Evolutionary conservation across 306 rosid genomes (phyloP).

Genomic region (Abrus precatorius): DNA sequence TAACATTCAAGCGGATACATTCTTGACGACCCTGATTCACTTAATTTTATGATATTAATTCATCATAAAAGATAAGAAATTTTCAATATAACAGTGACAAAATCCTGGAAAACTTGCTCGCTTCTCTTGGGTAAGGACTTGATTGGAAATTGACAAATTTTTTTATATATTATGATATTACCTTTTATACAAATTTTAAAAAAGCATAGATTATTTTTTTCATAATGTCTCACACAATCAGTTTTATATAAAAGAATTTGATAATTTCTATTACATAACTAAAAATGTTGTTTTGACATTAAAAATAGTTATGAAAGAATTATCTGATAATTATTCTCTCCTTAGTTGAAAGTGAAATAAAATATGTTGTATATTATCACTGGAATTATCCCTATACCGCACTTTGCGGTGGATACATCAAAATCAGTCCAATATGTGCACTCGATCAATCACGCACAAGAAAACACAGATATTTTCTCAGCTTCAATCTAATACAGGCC

Average conservation of each 20-base stretch:
- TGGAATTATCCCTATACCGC: neutral
- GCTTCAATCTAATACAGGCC: slow-evolving; percentile 63
- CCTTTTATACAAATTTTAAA: neutral
- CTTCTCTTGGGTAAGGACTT: neutral
- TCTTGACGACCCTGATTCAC: too few relatives aligned
- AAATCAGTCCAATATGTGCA: slow-evolving; percentile 42
- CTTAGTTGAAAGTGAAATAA: neutral
- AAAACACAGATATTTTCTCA: slow-evolving; percentile 66
- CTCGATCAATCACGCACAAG: slow-evolving; percentile 35
- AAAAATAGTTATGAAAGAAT: too few relatives aligned
- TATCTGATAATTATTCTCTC: neutral
- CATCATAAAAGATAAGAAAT: too few relatives aligned
- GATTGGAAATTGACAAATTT: neutral
- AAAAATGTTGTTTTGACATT: neutral
- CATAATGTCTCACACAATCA: neutral
- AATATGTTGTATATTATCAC: slow-evolving; percentile 10
- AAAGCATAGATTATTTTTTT: neutral
- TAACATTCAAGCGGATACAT: too few relatives aligned
- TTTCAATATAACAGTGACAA: slow-evolving; percentile 35
- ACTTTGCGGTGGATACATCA: slow-evolving; percentile 36
- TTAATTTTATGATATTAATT: too few relatives aligned
- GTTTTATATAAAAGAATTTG: neutral
- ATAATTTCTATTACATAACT: neutral
- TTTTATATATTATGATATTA: neutral
- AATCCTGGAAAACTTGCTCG: slow-evolving; percentile 8